Evolutionary conservation across 2,329 filamentous ascomycete species (phyloP).

Genomic region (Scytalidium sp.): DNA sequence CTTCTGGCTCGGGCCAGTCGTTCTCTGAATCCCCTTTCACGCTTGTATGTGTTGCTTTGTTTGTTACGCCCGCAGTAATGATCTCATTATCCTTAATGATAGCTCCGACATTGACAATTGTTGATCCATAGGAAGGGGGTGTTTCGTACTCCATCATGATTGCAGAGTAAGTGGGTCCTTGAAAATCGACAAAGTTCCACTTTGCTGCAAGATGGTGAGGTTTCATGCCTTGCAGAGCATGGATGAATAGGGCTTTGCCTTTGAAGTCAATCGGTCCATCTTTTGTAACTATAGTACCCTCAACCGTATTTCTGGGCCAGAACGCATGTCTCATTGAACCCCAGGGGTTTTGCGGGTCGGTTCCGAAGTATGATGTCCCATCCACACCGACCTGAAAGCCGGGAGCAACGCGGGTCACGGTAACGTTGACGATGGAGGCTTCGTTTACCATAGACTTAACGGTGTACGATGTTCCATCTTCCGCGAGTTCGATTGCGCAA

Average conservation of each 20-base stretch:
- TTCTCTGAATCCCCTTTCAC: conserved; percentile 71
- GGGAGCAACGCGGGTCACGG: conserved; percentile 70
- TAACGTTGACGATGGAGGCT: conserved; percentile 80
- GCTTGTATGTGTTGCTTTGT: conserved; percentile 66
- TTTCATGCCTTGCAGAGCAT: conserved; percentile 97
- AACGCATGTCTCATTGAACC: conserved; percentile 89
- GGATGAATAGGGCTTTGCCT: conserved; percentile 75
- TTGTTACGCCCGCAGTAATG: conserved; percentile 65
- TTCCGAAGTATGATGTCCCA: conserved; percentile 82
- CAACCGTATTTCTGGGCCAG: conserved; percentile 82
- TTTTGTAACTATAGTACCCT: conserved; percentile 81
- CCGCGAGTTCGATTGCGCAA: conserved; percentile 79
- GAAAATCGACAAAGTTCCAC: conserved; percentile 95
- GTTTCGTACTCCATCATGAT: conserved; percentile 96
- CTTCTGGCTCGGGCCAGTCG: conserved; percentile 84
- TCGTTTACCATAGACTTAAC: conserved; percentile 90
- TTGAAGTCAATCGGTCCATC: conserved; percentile 79
- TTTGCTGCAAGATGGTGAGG: conserved; percentile 89
- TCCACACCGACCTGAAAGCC: conserved; percentile 84
- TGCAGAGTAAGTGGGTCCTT: conserved; percentile 81
- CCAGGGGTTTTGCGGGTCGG: conserved; percentile 83
- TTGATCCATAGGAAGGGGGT: conserved; percentile 86
- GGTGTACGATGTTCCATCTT: conserved; percentile 76
- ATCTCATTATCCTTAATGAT: conserved; percentile 81
- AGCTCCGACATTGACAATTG: conserved; percentile 77